These are phyloP conservation scores for Porpolomopsis calyptriformis DNA, from an alignment of 768 basidiomycete genomes.

Conservation along the genomic window DNA sequence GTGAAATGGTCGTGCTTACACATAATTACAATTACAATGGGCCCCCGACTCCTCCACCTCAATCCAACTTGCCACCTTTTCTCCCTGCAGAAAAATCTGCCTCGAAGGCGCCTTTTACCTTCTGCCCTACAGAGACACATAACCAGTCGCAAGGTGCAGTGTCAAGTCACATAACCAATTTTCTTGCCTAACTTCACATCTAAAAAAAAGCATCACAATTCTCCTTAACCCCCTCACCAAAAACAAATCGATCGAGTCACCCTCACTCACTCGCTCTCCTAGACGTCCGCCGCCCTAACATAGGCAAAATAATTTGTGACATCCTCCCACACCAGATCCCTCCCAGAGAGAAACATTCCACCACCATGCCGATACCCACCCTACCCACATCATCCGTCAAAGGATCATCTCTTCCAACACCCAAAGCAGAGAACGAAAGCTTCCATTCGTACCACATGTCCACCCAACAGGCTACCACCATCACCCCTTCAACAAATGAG, in stretches of 20 bases:
- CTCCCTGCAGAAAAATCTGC: no score
- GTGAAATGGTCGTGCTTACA: constrained; percentile 39
- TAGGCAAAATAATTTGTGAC: constrained; percentile 39
- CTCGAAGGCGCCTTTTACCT: no score
- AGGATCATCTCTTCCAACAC: constrained; percentile 2
- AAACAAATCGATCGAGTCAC: constrained; percentile 2
- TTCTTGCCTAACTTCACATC: background rate
- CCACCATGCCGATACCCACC: constrained; percentile 5
- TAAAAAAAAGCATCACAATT: background rate
- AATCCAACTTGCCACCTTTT: no score
- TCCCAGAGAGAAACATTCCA: constrained; percentile 9
- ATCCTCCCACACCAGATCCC: constrained; percentile 36
- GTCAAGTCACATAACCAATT: background rate
- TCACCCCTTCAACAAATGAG: constrained; percentile 16
- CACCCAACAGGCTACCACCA: constrained; percentile 16
- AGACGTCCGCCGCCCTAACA: constrained; percentile 1
- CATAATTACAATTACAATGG: no score
- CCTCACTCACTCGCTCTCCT: constrained; percentile 3
- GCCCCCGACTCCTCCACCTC: no score
- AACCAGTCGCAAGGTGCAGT: no score
- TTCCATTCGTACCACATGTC: constrained; percentile 12
- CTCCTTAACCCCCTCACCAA: background rate
- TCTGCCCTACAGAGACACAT: no score
- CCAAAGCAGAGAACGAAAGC: constrained; percentile 9
- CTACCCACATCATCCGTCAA: background rate